Evolutionary conservation across 768 basidiomycete species (phyloP).

Genomic region (Boletus coccyginus): DNA sequence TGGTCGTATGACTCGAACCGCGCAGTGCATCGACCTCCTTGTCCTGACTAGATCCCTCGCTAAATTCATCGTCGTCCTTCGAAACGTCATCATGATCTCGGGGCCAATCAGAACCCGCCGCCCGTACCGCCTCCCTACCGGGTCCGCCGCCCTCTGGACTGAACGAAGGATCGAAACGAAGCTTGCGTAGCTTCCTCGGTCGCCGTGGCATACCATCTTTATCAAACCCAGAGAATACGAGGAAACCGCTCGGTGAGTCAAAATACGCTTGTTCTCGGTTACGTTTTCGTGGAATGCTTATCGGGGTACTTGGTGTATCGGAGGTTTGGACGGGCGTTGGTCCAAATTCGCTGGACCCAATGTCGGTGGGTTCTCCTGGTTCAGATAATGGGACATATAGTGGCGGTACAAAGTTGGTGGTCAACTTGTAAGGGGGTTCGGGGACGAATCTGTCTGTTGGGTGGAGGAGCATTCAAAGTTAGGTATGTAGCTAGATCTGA

Average conservation of each 20-base stretch:
- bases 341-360: background rate
- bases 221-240: constrained; percentile 29
- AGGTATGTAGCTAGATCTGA: background rate
- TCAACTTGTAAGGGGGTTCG: constrained; percentile 18
- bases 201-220: constrained; percentile 30
- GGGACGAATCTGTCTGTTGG: constrained; percentile 18
- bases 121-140: background rate
- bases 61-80: background rate
- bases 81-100: background rate
- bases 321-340: background rate
- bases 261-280: constrained; percentile 28
- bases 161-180: constrained; percentile 25
- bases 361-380: background rate
- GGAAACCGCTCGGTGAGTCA: constrained; percentile 26
- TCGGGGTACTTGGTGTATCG: constrained; percentile 28
- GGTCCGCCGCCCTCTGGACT: constrained; percentile 13
- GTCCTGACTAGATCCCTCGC: background rate
- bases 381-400: constrained; percentile 2
- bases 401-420: background rate
- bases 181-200: constrained; percentile 27
- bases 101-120: background rate
- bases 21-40: too few relatives aligned
- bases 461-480: constrained; percentile 1
- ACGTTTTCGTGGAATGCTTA: constrained; percentile 22
- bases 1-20: background rate